phyloP scores from a whole-genome alignment of 2,329 filamentous ascomycete genomes.

The Camillea tinctor region DNA sequence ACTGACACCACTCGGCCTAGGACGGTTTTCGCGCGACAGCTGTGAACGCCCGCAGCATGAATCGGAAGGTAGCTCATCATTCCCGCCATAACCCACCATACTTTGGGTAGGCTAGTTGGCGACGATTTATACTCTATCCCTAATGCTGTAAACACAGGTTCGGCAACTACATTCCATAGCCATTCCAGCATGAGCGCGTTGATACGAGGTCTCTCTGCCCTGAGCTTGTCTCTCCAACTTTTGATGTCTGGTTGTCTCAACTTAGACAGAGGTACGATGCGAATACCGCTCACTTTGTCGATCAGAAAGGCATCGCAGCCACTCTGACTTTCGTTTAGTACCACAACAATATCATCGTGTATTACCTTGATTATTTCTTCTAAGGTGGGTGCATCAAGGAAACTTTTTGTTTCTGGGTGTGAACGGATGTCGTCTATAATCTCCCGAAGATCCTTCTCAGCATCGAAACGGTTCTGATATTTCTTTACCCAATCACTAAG shows the following conservation, averaged over 20 bases:
- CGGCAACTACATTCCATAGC: constrained; percentile 30
- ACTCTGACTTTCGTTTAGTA: constrained; percentile 7
- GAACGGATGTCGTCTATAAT: constrained; percentile 4
- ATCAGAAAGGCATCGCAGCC: constrained; percentile 11
- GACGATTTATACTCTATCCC: constrained; percentile 18
- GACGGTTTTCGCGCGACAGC: constrained; percentile 19
- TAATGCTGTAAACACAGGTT: constrained; percentile 30
- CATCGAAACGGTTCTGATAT: constrained; percentile 5
- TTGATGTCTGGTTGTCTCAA: background rate
- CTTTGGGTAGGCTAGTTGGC: constrained; percentile 22
- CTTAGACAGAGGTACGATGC: constrained; percentile 7
- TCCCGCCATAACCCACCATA: constrained; percentile 38
- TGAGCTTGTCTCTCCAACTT: too few relatives aligned
- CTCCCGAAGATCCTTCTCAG: constrained; percentile 2
- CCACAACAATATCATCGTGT: constrained; percentile 5
- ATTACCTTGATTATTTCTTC: constrained; percentile 6
- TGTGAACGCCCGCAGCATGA: constrained; percentile 35
- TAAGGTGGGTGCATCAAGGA: constrained; percentile 1
- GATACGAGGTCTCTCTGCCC: too few relatives aligned
- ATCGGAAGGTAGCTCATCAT: constrained; percentile 30
- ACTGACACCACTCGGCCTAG: constrained; percentile 39
- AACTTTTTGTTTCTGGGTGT: constrained; percentile 6
- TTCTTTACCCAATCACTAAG: background rate
- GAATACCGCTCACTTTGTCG: constrained; percentile 9
- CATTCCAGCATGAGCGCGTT: constrained; percentile 22